These are phyloP conservation scores for Biscogniauxia sp. DNA, from an alignment of 2,329 filamentous ascomycete genomes.

Conservation along the genomic window DNA sequence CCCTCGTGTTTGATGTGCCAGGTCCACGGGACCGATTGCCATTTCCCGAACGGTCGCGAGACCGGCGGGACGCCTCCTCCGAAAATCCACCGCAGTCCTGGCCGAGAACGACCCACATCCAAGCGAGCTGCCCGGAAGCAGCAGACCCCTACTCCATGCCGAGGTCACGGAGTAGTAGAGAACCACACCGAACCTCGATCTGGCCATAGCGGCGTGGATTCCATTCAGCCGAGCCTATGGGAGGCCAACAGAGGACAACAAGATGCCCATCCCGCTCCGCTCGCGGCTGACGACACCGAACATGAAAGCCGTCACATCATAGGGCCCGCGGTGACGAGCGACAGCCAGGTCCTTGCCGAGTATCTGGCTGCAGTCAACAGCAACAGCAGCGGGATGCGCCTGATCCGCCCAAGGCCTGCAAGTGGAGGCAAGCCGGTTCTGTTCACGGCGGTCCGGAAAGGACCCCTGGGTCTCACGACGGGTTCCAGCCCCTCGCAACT, in stretches of 20 bases:
- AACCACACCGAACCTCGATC: no score
- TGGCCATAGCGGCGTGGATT: no score
- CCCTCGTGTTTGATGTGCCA: conserved; percentile 56
- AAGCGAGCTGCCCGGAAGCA: not conserved
- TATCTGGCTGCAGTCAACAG: conserved; percentile 47
- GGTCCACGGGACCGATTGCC: conserved; percentile 55
- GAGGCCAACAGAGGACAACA: conserved; percentile 26
- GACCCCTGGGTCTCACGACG: conserved; percentile 42
- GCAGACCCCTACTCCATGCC: not conserved
- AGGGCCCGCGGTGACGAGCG: conserved; percentile 57
- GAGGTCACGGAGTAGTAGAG: not conserved
- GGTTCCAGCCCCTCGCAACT: conserved; percentile 38
- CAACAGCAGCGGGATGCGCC: conserved; percentile 22
- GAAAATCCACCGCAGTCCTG: conserved; percentile 27
- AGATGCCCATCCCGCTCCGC: conserved; percentile 16
- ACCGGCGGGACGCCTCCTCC: no score
- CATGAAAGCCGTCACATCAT: conserved; percentile 52
- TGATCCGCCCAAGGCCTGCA: conserved; percentile 22
- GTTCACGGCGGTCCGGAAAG: conserved; percentile 46
- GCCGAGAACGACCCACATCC: conserved; percentile 14
- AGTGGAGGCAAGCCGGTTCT: conserved; percentile 36
- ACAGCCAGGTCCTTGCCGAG: conserved; percentile 60
- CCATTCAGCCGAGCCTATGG: not conserved
- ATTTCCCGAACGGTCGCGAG: conserved; percentile 39
- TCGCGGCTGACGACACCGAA: conserved; percentile 33